Conservation (phyloP, 163 green algal species). For the Prototheca cutis region DNA sequence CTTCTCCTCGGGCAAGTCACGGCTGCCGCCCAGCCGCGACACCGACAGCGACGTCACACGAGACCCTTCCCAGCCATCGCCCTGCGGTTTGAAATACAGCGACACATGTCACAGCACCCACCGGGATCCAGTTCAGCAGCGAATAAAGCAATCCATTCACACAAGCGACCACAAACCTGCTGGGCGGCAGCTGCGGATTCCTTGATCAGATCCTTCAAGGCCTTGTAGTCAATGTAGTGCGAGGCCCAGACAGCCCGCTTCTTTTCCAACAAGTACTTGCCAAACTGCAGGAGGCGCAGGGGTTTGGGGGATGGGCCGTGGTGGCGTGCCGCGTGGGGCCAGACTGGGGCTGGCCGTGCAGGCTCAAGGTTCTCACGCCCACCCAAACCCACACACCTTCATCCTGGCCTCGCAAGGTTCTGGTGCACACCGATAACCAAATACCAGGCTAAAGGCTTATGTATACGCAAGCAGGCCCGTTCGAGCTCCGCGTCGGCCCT, state of each 20-base stretch:
- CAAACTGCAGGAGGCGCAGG: slow-evolving; percentile 41
- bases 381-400: background rate
- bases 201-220: slow-evolving; percentile 83
- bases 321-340: background rate
- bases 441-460: no score
- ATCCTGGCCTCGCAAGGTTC: background rate
- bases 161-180: no score
- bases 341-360: background rate
- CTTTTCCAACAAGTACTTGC: slow-evolving; percentile 74
- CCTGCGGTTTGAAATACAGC: background rate
- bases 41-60: slow-evolving; percentile 66
- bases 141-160: no score
- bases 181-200: slow-evolving; percentile 9
- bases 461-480: no score
- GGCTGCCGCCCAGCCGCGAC: slow-evolving; percentile 28
- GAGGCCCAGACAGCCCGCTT: slow-evolving; percentile 13
- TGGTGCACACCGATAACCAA: no score
- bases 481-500: no score
- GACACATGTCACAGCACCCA: background rate
- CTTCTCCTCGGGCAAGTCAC: slow-evolving; percentile 50
- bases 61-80: background rate
- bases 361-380: no score
- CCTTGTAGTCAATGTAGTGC: slow-evolving; percentile 76
- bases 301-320: background rate
- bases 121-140: no score